These are phyloP conservation scores for Volvox africanus DNA, from an alignment of 139 green algal genomes.

Conservation along the genomic window DNA sequence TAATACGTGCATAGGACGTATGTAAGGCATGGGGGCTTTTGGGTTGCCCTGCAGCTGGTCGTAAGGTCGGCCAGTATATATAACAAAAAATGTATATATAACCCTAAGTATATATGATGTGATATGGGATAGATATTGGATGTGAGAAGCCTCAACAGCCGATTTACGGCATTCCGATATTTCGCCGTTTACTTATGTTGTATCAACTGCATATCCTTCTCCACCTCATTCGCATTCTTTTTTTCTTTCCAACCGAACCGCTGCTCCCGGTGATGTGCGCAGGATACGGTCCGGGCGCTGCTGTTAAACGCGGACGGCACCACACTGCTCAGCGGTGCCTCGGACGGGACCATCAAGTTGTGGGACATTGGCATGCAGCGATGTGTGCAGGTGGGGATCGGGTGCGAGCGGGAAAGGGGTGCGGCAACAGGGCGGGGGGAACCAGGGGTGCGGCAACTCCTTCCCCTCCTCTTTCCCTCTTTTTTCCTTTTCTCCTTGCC, in stretches of 20 bases:
- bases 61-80: no score
- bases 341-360: slow-evolving; percentile 88
- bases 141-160: no score
- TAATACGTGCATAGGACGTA: no score
- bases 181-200: no score
- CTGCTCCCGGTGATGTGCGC: slow-evolving; percentile 24
- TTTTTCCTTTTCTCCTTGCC: neutral
- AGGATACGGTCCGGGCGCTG: slow-evolving; percentile 86
- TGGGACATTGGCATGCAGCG: slow-evolving; percentile 94
- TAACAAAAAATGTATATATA: no score
- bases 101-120: no score
- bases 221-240: no score
- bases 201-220: no score
- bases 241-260: neutral
- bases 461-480: neutral
- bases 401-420: neutral
- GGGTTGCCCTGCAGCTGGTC: no score
- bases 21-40: no score
- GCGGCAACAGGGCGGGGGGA: neutral
- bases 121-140: no score
- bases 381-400: slow-evolving; percentile 83
- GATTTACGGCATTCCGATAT: no score
- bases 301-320: slow-evolving; percentile 78
- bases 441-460: neutral
- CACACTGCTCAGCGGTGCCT: slow-evolving; percentile 79